Percentiles rank a stretch among this genome's conserved stretches.
phyloP scores from a whole-genome alignment of 495 filamentous ascomycete species.

The Xylaria grammica region DNA sequence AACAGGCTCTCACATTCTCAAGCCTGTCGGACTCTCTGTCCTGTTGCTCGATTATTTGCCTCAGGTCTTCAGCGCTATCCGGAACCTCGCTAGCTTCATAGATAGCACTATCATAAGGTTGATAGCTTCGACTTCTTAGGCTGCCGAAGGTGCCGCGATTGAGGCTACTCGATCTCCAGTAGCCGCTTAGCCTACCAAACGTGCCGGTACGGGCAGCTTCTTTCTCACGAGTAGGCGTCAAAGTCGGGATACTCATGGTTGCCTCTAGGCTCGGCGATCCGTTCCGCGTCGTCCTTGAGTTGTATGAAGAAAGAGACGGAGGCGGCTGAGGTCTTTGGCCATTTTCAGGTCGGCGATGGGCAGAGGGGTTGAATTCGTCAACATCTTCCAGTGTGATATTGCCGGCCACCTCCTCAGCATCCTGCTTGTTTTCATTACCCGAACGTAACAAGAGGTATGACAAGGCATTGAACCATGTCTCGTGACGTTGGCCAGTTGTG shows the following conservation, averaged over 20 bases:
- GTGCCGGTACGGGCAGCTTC: constrained; percentile 44
- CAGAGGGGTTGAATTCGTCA: constrained; percentile 84
- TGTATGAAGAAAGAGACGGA: constrained; percentile 81
- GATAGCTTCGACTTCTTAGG: constrained; percentile 51
- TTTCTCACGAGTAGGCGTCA: constrained; percentile 51
- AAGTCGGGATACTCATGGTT: constrained; percentile 47
- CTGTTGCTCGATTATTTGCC: constrained; percentile 73
- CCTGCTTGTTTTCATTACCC: constrained; percentile 60
- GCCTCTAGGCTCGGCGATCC: constrained; percentile 54
- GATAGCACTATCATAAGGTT: constrained; percentile 56
- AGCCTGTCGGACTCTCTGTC: constrained; percentile 76
- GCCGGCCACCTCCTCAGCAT: constrained; percentile 60
- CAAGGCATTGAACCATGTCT: constrained; percentile 98
- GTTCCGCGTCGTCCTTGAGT: constrained; percentile 70
- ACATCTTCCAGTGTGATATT: constrained; percentile 76
- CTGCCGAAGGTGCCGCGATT: constrained; percentile 50
- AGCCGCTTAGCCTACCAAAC: constrained; percentile 50
- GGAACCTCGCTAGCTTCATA: constrained; percentile 73
- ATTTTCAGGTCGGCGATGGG: constrained; percentile 52
- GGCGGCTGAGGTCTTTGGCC: constrained; percentile 52
- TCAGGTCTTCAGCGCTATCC: constrained; percentile 80
- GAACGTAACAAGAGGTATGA: constrained; percentile 88
- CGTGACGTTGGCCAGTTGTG: constrained; percentile 88
- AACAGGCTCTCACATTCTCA: constrained; percentile 96
- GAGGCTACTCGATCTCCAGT: constrained; percentile 51